These are phyloP conservation scores for Fraxinus sp. DNA, from an alignment of 305 asterid species.

Conservation along the genomic window DNA sequence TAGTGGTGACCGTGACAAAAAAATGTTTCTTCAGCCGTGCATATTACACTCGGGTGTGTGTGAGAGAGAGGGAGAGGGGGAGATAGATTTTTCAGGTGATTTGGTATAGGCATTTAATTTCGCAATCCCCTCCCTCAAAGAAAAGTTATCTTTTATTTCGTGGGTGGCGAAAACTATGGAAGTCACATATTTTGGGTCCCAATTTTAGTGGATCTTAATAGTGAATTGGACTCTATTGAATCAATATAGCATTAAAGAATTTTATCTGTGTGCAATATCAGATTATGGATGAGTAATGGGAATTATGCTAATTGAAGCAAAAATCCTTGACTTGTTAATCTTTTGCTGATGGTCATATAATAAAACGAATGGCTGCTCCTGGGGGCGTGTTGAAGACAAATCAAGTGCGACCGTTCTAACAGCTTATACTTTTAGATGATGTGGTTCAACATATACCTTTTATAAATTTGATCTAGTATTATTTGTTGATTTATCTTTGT, in stretches of 20 bases:
- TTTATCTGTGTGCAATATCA: not conserved
- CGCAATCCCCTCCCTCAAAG: not conserved
- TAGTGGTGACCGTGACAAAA: not conserved
- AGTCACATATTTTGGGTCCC: not conserved
- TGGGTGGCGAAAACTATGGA: not conserved
- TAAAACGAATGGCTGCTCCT: not conserved
- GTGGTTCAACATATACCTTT: not conserved
- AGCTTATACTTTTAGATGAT: not conserved
- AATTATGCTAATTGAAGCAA: not conserved
- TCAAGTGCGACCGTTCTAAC: not conserved
- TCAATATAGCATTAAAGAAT: not conserved
- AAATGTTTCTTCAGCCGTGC: not conserved
- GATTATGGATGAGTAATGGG: not conserved
- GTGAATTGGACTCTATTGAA: not conserved
- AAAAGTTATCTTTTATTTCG: not conserved
- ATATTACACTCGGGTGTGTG: not conserved
- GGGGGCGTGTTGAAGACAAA: not conserved
- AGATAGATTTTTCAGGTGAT: not conserved
- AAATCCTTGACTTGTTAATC: not conserved
- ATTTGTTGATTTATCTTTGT: not conserved
- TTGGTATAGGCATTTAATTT: not conserved
- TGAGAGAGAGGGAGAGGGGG: not conserved
- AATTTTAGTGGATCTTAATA: not conserved
- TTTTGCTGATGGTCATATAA: not conserved
- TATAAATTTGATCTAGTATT: not conserved